phyloP scores from a whole-genome alignment of 1,139 yeast genomes.

The Taphrina betulina region DNA sequence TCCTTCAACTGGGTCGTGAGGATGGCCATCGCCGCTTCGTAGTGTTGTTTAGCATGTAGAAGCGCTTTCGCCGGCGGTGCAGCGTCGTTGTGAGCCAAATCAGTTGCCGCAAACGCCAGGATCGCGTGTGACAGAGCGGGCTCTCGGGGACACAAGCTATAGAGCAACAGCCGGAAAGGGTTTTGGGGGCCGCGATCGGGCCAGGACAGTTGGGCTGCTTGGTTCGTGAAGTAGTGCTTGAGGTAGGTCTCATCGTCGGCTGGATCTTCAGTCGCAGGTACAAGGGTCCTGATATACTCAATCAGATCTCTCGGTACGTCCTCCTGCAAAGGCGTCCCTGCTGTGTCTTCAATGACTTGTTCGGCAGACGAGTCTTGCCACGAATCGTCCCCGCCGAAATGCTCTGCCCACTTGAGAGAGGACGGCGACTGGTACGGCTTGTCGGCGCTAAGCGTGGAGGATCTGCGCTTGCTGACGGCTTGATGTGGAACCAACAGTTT shows the following conservation, averaged over 20 bases:
- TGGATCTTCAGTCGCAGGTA: background rate
- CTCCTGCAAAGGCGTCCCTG: background rate
- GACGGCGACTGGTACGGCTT: slow-evolving; percentile 2
- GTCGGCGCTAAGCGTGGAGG: slow-evolving; percentile 2
- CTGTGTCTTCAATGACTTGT: background rate
- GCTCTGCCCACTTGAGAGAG: slow-evolving; percentile 28
- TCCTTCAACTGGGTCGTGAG: slow-evolving; percentile 10
- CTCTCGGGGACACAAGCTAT: slow-evolving; percentile 20
- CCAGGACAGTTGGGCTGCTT: slow-evolving; percentile 4
- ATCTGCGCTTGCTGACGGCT: background rate
- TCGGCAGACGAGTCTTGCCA: slow-evolving; percentile 9
- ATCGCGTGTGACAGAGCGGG: slow-evolving; percentile 31
- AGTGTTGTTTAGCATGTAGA: slow-evolving; percentile 12
- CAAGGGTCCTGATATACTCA: slow-evolving; percentile 9
- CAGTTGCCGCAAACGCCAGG: slow-evolving; percentile 25
- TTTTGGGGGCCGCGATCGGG: slow-evolving; percentile 30
- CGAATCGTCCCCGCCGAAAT: slow-evolving; percentile 13
- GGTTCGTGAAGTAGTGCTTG: slow-evolving; percentile 5
- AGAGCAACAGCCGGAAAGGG: slow-evolving; percentile 20
- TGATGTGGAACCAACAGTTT: background rate
- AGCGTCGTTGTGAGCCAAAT: slow-evolving; percentile 20
- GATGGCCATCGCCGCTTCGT: slow-evolving; percentile 5
- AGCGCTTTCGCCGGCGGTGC: slow-evolving; percentile 5
- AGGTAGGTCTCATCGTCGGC: slow-evolving; percentile 18
- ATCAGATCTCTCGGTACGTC: slow-evolving; percentile 6